Evolutionary conservation across 2,329 filamentous ascomycete species (phyloP).

Genomic region (Paecilomyces sp.): DNA sequence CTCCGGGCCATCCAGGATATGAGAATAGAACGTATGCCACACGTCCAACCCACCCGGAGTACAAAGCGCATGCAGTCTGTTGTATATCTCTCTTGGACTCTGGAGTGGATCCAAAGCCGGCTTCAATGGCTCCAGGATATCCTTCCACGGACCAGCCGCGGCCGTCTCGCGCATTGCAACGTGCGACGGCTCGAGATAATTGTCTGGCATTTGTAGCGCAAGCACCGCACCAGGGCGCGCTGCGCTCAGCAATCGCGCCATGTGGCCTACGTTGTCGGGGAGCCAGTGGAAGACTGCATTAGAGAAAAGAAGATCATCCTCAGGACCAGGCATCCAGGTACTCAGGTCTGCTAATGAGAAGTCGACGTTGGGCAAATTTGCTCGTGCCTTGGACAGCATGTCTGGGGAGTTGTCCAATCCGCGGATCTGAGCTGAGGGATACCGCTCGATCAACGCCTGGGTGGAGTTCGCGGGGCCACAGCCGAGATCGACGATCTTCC

Average conservation of each 20-base stretch:
- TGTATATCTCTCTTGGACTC: constrained; percentile 40
- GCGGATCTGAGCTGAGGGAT: constrained; percentile 39
- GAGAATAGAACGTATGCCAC: constrained; percentile 50
- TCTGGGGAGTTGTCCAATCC: constrained; percentile 51
- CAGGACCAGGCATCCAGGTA: constrained; percentile 27
- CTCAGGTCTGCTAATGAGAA: constrained; percentile 44
- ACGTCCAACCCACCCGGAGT: constrained; percentile 35
- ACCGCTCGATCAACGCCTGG: constrained; percentile 39
- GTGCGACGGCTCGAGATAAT: constrained; percentile 45
- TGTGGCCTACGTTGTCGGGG: constrained; percentile 2
- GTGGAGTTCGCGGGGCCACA: constrained; percentile 57
- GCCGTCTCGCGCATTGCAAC: constrained; percentile 43
- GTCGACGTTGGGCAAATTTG: constrained; percentile 31
- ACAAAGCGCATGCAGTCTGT: constrained; percentile 40
- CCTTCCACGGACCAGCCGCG: constrained; percentile 31
- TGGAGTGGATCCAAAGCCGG: constrained; percentile 45
- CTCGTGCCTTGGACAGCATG: constrained; percentile 47
- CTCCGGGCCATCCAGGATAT: constrained; percentile 41
- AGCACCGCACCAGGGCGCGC: constrained; percentile 42
- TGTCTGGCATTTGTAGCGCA: constrained; percentile 50
- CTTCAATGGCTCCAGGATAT: constrained; percentile 15
- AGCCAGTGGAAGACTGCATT: constrained; percentile 58
- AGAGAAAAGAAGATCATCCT: constrained; percentile 38
- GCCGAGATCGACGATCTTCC: constrained; percentile 49
- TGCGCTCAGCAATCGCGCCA: constrained; percentile 37